Base-by-base conservation (phyloP, 805 yeast genomes). In the Blastobotrys parvus region DNA sequence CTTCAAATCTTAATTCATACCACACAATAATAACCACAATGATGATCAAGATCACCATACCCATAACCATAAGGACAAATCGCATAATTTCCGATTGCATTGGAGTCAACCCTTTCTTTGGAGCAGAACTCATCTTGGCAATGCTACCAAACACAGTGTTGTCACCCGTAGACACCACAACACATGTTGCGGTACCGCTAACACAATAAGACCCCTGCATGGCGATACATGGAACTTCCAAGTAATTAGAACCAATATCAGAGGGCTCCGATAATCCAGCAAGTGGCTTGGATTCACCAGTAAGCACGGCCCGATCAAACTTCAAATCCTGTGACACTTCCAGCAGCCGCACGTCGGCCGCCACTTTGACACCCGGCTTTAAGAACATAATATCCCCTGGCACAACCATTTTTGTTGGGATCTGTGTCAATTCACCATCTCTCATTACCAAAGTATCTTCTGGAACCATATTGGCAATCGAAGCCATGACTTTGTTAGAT, bases 241-340 rank as follows among this genome's bases (percentile, higher is more conserved):
- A 54, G 48, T 66, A 71, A 50, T 70, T 70, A 67, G 27, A 60
- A 56, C 29, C 73, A 15, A 69, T 31, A 48, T 69, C 74, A 34
- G 74, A 75, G 20, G 74, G 74, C 18, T 65, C 69, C 31, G 7
- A 69, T 65, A 73, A 82, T 75, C 88, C 88, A 72, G 86, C 95
- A 56, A 83, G 95, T 64, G 95, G 95, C 58, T 88, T 71, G 51
- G 95, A 87, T 74, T 88, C 97, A 79, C 97, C 97, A 63, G 97
- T 88, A 63, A 88, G 81, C 60, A 95, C 94, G 59, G 96, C 86
- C 74, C 88, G 95, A 72, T 88, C 97, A 62, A 87, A 80, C 72
- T 88, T 95, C 60, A 88, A 71, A 73, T 80, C 78, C 65, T 81
- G 75, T 60, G 80, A 92, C 65, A 82, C 92, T 54, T 90, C 74